Conservation (phyloP, 768 basidiomycete genomes). For the Amyloporia xantha region DNA sequence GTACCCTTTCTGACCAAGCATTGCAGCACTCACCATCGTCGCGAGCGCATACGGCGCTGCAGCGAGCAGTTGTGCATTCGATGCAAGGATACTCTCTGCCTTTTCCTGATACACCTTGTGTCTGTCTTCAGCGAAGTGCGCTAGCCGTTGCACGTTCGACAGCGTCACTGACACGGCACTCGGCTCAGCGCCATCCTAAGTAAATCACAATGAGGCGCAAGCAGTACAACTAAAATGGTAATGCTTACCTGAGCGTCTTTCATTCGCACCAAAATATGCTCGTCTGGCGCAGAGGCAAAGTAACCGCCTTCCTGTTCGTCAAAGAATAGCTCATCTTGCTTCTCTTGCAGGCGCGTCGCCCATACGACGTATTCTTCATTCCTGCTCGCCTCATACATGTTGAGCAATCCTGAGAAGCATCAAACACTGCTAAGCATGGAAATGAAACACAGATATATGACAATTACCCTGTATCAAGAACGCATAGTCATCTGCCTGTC, state of each 20-base stretch:
- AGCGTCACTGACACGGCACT: constrained; percentile 22
- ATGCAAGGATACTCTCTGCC: constrained; percentile 16
- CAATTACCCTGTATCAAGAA: constrained; percentile 26
- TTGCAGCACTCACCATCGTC: constrained; percentile 17
- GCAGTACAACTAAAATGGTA: neutral
- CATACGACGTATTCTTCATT: constrained; percentile 26
- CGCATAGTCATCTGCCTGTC: constrained; percentile 36
- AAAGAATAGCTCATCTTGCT: constrained; percentile 34
- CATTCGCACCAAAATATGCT: constrained; percentile 31
- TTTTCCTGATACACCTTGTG: constrained; percentile 16
- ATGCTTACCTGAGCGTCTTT: constrained; percentile 26
- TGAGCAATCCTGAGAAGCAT: constrained; percentile 20
- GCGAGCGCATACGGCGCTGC: constrained; percentile 17
- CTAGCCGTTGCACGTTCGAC: constrained; percentile 22
- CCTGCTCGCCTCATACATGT: constrained; percentile 32
- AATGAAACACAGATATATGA: neutral
- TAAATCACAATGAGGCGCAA: constrained; percentile 7
- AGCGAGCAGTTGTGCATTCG: constrained; percentile 18
- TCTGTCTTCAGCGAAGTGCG: constrained; percentile 19
- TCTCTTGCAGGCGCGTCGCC: constrained; percentile 30
- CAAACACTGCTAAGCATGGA: neutral
- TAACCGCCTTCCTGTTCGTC: constrained; percentile 34
- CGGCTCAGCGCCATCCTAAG: constrained; percentile 27
- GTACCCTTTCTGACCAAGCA: constrained; percentile 12
- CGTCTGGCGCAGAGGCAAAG: constrained; percentile 31